These are phyloP conservation scores for Melanomma pulvis-pyrius DNA, from an alignment of 495 filamentous ascomycete species.

Conservation along the genomic window DNA sequence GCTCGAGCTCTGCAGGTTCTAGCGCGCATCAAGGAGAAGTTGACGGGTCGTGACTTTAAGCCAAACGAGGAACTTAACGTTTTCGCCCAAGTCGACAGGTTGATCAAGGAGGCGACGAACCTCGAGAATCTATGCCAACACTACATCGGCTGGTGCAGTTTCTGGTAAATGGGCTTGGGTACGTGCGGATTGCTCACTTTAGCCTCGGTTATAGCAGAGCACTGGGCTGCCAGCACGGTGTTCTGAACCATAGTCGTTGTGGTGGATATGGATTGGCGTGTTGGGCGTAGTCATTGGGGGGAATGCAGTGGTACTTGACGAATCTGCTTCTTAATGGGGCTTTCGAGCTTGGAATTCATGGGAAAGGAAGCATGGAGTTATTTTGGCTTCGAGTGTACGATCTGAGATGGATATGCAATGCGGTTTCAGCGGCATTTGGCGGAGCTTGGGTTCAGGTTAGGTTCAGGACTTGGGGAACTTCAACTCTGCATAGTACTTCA, in stretches of 20 bases:
- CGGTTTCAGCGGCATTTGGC: constrained; percentile 12
- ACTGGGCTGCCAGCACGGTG: background rate
- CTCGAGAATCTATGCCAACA: constrained; percentile 98
- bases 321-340: too few relatives aligned
- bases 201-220: background rate
- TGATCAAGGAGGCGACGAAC: constrained; percentile 92
- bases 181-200: background rate
- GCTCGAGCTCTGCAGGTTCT: constrained; percentile 90
- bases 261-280: background rate
- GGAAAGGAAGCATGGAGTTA: background rate
- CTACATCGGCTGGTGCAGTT: constrained; percentile 97
- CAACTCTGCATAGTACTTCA: background rate
- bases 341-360: background rate
- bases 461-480: background rate
- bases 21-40: constrained; percentile 87
- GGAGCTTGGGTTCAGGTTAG: background rate
- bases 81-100: constrained; percentile 87
- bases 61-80: constrained; percentile 75
- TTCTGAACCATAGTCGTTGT: background rate
- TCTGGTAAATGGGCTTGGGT: constrained; percentile 63
- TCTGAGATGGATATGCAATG: constrained; percentile 2
- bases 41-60: constrained; percentile 74
- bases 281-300: background rate
- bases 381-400: background rate
- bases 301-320: background rate